A percentile compares a stretch with the other conserved stretches of the same genome.
These are phyloP conservation scores for Rhododendron kiyosumense DNA, from an alignment of 148 eudicot species.

Conservation along the genomic window DNA sequence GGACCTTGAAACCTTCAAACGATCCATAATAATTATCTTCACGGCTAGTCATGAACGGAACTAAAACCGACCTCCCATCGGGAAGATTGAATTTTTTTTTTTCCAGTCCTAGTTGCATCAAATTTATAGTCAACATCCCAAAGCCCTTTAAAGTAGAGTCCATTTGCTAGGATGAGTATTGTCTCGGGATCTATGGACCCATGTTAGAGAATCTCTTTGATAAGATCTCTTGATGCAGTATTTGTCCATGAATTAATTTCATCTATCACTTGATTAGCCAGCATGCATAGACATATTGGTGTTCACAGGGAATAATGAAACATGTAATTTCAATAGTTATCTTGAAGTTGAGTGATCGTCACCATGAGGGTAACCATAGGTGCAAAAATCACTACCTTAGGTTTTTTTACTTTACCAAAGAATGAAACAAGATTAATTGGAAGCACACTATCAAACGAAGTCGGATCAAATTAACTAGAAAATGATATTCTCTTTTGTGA, in stretches of 20 bases:
- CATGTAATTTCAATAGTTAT: neutral
- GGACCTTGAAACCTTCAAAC: neutral
- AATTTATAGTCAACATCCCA: neutral
- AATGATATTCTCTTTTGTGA: too few relatives aligned
- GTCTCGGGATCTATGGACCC: too few relatives aligned
- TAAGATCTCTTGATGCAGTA: neutral
- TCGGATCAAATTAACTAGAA: too few relatives aligned
- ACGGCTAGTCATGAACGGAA: constrained; percentile 5
- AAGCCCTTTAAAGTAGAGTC: too few relatives aligned
- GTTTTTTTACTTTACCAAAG: too few relatives aligned
- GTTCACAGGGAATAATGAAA: neutral
- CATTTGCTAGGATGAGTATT: too few relatives aligned
- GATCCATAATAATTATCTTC: neutral
- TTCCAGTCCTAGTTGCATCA: neutral
- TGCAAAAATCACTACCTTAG: too few relatives aligned
- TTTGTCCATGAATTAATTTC: neutral
- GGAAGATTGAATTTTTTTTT: neutral
- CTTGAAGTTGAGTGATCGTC: neutral
- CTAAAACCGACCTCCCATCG: neutral
- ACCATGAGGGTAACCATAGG: too few relatives aligned
- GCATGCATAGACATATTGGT: neutral
- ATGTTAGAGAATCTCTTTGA: neutral
- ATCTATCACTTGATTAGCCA: too few relatives aligned
- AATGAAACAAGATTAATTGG: too few relatives aligned
- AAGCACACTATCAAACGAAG: too few relatives aligned